Evolutionary conservation across 2,329 filamentous ascomycete species (phyloP).

Genomic region (Monilinia polystroma): DNA sequence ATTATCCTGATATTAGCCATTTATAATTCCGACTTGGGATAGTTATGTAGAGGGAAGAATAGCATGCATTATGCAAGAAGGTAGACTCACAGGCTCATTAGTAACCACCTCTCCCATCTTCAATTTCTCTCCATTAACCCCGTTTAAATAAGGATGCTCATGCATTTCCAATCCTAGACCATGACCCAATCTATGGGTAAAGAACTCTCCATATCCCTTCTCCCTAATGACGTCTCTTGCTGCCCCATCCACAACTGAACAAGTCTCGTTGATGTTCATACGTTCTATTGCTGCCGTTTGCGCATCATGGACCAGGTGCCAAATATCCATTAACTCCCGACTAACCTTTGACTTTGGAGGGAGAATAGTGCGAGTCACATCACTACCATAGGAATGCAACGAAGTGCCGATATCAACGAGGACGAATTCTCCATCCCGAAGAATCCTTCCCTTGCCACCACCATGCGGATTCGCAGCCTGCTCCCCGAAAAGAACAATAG

Average conservation of each 20-base stretch:
- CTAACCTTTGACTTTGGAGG: constrained; percentile 28
- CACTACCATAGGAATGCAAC: constrained; percentile 59
- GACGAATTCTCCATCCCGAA: constrained; percentile 55
- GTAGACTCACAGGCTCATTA: constrained; percentile 50
- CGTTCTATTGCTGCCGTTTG: constrained; percentile 54
- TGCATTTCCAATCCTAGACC: constrained; percentile 65
- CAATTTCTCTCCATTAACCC: constrained; percentile 54
- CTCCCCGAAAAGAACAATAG: constrained; percentile 59
- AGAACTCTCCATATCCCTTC: constrained; percentile 51
- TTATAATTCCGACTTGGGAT: background rate
- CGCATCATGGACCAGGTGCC: constrained; percentile 58
- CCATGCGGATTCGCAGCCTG: constrained; percentile 44
- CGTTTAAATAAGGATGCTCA: constrained; percentile 63
- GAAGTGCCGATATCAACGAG: constrained; percentile 60
- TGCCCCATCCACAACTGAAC: constrained; percentile 59
- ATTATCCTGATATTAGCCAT: background rate
- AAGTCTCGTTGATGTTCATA: constrained; percentile 52
- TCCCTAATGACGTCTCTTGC: constrained; percentile 52
- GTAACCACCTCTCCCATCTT: constrained; percentile 61
- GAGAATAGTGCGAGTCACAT: constrained; percentile 60
- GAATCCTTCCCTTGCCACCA: constrained; percentile 46
- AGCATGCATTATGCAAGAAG: background rate
- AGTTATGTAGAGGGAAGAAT: background rate
- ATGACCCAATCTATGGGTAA: constrained; percentile 62
- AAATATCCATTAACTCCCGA: constrained; percentile 48